phyloP scores from a whole-genome alignment of 1,284 basidiomycete species.

The Jaminaea rosea region DNA sequence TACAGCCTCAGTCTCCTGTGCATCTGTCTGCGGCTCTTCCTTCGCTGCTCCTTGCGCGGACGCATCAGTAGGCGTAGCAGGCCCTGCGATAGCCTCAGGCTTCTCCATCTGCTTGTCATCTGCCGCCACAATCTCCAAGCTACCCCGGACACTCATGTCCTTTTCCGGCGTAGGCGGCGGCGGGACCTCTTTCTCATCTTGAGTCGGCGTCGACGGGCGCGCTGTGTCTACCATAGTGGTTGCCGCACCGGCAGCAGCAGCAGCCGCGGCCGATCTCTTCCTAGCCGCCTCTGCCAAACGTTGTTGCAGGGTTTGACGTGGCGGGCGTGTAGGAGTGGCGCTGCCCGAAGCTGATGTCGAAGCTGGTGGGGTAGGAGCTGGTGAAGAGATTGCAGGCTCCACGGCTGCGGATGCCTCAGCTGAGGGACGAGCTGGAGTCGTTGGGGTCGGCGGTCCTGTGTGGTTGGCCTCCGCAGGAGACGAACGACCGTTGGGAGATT shows the following conservation, averaged over 20 bases:
- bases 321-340: slow-evolving; percentile 16
- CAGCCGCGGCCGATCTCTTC: slow-evolving; percentile 15
- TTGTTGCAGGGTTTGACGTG: slow-evolving; percentile 25
- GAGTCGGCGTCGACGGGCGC: not conserved
- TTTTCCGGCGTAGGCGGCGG: not conserved
- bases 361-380: not conserved
- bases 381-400: not conserved
- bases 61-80: not conserved
- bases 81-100: too few species aligned
- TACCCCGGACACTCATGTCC: too few species aligned
- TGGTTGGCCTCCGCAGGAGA: not conserved
- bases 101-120: too few species aligned
- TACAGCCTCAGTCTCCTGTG: not conserved
- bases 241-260: not conserved
- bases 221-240: not conserved
- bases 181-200: not conserved
- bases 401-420: not conserved
- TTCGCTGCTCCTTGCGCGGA: not conserved
- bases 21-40: not conserved
- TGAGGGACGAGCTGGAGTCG: not conserved
- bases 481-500: not conserved
- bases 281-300: slow-evolving; percentile 27
- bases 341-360: slow-evolving; percentile 12
- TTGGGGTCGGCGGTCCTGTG: not conserved
- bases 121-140: not conserved